Evolutionary conservation across 2,329 filamentous ascomycete genomes (phyloP).

Genomic region (Aspergillus floridensis): DNA sequence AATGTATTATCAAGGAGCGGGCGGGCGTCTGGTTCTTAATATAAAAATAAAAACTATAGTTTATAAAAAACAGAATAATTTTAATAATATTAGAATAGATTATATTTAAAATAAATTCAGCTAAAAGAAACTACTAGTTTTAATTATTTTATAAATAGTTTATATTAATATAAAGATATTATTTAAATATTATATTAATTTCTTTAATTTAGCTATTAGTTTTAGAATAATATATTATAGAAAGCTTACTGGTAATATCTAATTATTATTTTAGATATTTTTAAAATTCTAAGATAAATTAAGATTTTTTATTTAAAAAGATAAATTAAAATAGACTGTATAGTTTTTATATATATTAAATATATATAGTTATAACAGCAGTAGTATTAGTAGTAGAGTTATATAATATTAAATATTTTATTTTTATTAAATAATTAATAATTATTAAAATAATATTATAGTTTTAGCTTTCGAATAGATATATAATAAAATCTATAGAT

Average conservation of each 20-base stretch:
- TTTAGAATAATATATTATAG: neutral
- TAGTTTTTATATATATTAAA: too few relatives aligned
- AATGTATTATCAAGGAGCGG: too few relatives aligned
- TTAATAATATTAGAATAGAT: neutral
- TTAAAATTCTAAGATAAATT: too few relatives aligned
- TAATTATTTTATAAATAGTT: too few relatives aligned
- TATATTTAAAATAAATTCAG: neutral
- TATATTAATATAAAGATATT: neutral
- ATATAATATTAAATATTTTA: neutral
- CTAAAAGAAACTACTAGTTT: too few relatives aligned
- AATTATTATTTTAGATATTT: neutral
- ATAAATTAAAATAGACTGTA: too few relatives aligned
- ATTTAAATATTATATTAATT: neutral
- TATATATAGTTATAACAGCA: too few relatives aligned
- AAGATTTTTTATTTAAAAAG: too few relatives aligned
- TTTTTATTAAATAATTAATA: neutral
- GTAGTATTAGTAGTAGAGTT: too few relatives aligned
- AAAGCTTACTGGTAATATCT: neutral
- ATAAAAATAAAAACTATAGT: neutral
- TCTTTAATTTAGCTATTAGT: neutral
- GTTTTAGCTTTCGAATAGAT: too few relatives aligned
- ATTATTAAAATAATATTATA: neutral
- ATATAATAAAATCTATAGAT: neutral
- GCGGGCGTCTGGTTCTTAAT: too few relatives aligned
- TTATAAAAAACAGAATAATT: neutral